phyloP scores from a whole-genome alignment of 1,284 basidiomycete genomes.

The Apiotrichum akiyoshidainum region DNA sequence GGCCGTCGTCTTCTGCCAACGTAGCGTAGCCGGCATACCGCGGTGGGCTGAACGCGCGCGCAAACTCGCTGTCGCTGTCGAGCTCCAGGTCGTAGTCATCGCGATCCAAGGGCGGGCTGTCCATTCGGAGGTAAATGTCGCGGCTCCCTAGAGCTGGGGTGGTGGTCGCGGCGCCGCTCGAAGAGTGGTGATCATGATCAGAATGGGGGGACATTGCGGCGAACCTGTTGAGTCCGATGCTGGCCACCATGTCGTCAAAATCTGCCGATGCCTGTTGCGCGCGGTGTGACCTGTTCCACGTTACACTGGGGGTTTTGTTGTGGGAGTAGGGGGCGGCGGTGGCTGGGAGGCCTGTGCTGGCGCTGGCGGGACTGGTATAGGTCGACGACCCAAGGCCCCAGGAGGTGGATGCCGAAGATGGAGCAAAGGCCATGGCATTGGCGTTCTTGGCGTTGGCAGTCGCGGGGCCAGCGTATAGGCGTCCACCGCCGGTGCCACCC shows the following conservation, averaged over 20 bases:
- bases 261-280: not conserved
- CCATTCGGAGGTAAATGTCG: not conserved
- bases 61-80: not conserved
- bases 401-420: not conserved
- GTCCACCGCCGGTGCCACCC: not conserved
- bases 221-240: not conserved
- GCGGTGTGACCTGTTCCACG: not conserved
- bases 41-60: not conserved
- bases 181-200: not conserved
- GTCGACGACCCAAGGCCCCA: not conserved
- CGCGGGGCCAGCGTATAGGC: not conserved
- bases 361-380: not conserved
- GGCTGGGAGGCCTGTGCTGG: not conserved
- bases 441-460: not conserved
- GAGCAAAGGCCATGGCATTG: not conserved
- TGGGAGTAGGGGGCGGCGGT: not conserved
- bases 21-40: not conserved
- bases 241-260: slow-evolving; percentile 2
- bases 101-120: not conserved
- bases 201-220: not conserved
- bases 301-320: not conserved
- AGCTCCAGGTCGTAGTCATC: not conserved
- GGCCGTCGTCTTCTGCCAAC: not conserved
- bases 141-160: not conserved
- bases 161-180: not conserved